phyloP scores from a whole-genome alignment of 2,329 filamentous ascomycete genomes.

The Scytalidium sp. region DNA sequence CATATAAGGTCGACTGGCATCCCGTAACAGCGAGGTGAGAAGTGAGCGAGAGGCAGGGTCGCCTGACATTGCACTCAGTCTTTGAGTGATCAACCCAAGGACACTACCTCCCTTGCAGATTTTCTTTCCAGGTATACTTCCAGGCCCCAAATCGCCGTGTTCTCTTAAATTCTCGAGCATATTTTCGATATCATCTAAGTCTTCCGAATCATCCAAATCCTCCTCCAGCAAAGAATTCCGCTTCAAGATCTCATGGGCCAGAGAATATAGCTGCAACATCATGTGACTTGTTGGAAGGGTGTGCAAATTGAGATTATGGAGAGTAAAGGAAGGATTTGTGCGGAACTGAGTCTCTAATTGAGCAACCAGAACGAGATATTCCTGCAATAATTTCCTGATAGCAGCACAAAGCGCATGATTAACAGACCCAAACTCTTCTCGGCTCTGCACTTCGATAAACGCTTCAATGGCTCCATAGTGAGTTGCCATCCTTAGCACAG shows the following conservation, averaged over 20 bases:
- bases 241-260: constrained; percentile 84
- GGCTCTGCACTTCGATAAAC: constrained; percentile 91
- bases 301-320: constrained; percentile 91
- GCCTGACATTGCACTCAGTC: constrained; percentile 86
- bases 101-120: constrained; percentile 96
- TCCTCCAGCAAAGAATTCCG: constrained; percentile 86
- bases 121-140: constrained; percentile 80
- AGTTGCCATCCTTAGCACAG: constrained; percentile 91
- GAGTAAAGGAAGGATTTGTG: constrained; percentile 82
- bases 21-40: constrained; percentile 76
- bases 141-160: constrained; percentile 76
- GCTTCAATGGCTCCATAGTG: constrained; percentile 89
- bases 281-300: constrained; percentile 88
- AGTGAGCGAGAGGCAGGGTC: constrained; percentile 84
- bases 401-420: constrained; percentile 97
- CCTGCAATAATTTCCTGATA: constrained; percentile 84
- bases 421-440: constrained; percentile 89
- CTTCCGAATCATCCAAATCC: constrained; percentile 60
- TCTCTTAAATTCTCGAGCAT: constrained; percentile 88
- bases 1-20: constrained; percentile 95
- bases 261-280: constrained; percentile 82
- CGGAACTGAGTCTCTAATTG: constrained; percentile 92
- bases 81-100: constrained; percentile 80
- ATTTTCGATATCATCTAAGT: constrained; percentile 82
- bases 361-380: constrained; percentile 89